phyloP scores from a whole-genome alignment of 2,329 filamentous ascomycete species.

The Talaromyces marneffei region DNA sequence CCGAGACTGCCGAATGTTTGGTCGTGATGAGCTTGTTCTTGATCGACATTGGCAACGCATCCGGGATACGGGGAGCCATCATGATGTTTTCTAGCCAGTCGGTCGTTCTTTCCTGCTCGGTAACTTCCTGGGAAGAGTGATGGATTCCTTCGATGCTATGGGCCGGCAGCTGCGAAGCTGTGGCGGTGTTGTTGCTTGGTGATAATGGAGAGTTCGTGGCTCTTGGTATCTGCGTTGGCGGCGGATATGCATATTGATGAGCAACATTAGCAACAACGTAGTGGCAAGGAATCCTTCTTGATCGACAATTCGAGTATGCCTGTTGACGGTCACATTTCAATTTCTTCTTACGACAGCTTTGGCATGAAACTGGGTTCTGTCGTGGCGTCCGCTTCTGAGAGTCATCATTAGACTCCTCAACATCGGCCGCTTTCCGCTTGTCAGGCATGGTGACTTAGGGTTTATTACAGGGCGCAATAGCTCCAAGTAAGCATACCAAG shows the following conservation, averaged over 20 bases:
- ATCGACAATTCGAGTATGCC: constrained; percentile 46
- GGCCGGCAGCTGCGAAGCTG: constrained; percentile 18
- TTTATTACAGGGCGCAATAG: background rate
- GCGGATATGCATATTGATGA: background rate
- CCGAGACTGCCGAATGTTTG: constrained; percentile 14
- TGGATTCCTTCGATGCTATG: constrained; percentile 26
- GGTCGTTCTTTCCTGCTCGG: background rate
- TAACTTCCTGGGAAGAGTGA: constrained; percentile 12
- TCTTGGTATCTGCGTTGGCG: background rate
- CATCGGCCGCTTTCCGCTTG: constrained; percentile 19
- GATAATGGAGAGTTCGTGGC: background rate
- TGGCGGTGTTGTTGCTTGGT: constrained; percentile 20
- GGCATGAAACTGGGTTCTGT: constrained; percentile 38
- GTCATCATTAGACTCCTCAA: background rate
- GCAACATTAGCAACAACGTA: constrained; percentile 15
- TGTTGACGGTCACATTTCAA: constrained; percentile 51
- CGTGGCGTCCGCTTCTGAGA: constrained; percentile 20
- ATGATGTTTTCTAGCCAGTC: constrained; percentile 10
- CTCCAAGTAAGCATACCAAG: background rate
- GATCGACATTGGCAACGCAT: constrained; percentile 4
- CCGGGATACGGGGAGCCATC: constrained; percentile 8
- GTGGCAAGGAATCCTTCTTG: constrained; percentile 26
- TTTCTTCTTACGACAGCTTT: constrained; percentile 39
- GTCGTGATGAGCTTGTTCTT: background rate
- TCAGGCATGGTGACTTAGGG: constrained; percentile 12